Evolutionary conservation across 495 filamentous ascomycete species (phyloP), one percentile per base, ranked within the genome.

Genomic region (Trichocladium uniseriatum): DNA sequence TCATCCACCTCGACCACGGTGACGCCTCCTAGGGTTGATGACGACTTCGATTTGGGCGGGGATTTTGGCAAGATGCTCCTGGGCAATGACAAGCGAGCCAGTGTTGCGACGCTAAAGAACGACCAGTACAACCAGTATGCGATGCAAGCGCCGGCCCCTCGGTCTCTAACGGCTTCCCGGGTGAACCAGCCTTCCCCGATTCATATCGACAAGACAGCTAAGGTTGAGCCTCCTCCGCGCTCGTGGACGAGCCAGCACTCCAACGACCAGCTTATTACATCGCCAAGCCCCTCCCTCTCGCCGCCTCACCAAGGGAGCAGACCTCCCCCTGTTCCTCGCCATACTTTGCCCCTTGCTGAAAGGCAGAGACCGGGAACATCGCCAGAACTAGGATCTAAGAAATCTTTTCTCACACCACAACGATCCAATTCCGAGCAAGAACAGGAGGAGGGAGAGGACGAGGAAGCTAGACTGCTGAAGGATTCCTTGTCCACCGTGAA

Each of bases 51-150:
- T 39, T 63, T 70, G 52, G 75, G 76, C 10, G 79, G 79, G 41
- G 81, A 81, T 47, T 87, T 88, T 59, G 74, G 77, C 11, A 81
- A 75, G 52, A 82, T 88, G 78, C 79, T 88, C 48, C 73, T 82
- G 21, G 70, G 70, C 13, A 69, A 68, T 27, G 70, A 73, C 29
- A 85, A 84, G 57, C 71, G 72, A 45, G 70, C 76, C 18, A 80
- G 75, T 48, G 63, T 72, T 38, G 57, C 65, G 32, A 71, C 68
- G 6, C 20, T 66, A 15, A 67, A 64, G 41, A 60, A 65, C 43
- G 66, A 68, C 9, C 54, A 62, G 37, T 52, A 48, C 43, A 66
- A 68, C 9, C 54, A 62, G 37, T 52, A 48, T 18, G 15, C 49
- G 14, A 39, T 58, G 31, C 61, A 63, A 34, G 57, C 60, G 11